These are phyloP conservation scores for Volvox reticuliferus DNA, from an alignment of 139 green algal genomes.

Conservation along the genomic window DNA sequence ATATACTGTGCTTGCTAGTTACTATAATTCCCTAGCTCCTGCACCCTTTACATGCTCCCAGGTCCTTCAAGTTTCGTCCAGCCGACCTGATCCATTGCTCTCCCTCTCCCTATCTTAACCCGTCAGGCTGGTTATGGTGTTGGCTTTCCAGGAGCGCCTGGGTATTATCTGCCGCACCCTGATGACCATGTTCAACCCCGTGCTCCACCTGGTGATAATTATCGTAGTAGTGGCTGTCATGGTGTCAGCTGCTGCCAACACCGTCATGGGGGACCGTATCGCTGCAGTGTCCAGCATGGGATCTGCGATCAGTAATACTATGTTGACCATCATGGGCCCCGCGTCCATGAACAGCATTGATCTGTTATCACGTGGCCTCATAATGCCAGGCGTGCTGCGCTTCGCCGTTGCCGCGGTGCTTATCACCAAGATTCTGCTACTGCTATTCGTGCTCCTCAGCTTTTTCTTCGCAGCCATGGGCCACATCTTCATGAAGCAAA, in stretches of 20 bases:
- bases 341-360: background rate
- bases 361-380: background rate
- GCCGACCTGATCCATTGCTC: background rate
- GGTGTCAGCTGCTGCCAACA: conserved; percentile 20
- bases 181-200: background rate
- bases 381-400: background rate
- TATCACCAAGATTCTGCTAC: conserved; percentile 32
- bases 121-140: conserved; percentile 50
- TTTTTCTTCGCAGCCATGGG: conserved; percentile 55
- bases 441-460: conserved; percentile 49
- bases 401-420: background rate
- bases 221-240: conserved; percentile 40
- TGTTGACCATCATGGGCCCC: conserved; percentile 40
- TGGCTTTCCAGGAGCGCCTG: conserved; percentile 59
- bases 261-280: background rate
- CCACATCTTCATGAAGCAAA: conserved; percentile 41
- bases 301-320: conserved; percentile 20
- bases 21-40: no score
- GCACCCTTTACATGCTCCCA: no score
- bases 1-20: no score
- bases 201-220: conserved; percentile 52
- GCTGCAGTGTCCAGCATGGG: background rate
- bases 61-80: background rate
- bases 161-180: conserved; percentile 62
- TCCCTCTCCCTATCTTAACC: background rate